Base-by-base conservation (phyloP, 169 alveolate genomes). In the Plasmodium gallinaceum region DNA sequence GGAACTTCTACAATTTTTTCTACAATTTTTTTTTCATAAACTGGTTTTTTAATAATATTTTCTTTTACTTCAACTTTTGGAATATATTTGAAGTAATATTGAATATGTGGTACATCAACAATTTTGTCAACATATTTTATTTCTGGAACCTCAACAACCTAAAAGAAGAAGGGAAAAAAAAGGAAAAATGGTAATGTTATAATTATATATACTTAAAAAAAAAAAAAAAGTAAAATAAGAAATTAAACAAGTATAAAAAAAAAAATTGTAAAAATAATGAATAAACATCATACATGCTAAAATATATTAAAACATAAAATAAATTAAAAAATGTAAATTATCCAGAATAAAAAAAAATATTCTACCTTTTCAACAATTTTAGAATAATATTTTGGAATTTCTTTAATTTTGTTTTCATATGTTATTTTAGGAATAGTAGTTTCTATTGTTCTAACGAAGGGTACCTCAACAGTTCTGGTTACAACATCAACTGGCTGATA, bases 101-200 rank as follows among this genome's bases (percentile, higher is more conserved):
- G 95, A 32, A 88, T 86, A 46, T 92, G 88, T 4, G 97, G 97
- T 14, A 93, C 95, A 70, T 95, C 97, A 6, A 93, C 93, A 26
- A 95, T 93, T 88, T 95, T 93, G 78, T 95, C 97, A n/a, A 95
- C 94, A 42, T 88, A 92, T 73, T 93, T 94, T 70, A 95, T 94
- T 72, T 93, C 97, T 7, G 97, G 97, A 12, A 95, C 96, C 58
- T 95, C 97, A 54, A 95, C 96, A 61, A 95, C 88, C 95, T 75
- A 62, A 32, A 32, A 32, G 39, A 32, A 32, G 39, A 32, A 42
- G 26, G 24, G 32, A 37, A 72, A 18, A 22, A 37, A 8, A 2
- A 45, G 52, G 52, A 45, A 45, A 45, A 45, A 45, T 5, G 57
- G 73, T 18, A 42, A 60, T 42, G 24, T n/a, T n/a, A n/a, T n/a